Evolutionary conservation across 352 stramenopile genomes (phyloP), one percentile per base, ranked within the genome.

Genomic region (Globisporangium nagaii): DNA sequence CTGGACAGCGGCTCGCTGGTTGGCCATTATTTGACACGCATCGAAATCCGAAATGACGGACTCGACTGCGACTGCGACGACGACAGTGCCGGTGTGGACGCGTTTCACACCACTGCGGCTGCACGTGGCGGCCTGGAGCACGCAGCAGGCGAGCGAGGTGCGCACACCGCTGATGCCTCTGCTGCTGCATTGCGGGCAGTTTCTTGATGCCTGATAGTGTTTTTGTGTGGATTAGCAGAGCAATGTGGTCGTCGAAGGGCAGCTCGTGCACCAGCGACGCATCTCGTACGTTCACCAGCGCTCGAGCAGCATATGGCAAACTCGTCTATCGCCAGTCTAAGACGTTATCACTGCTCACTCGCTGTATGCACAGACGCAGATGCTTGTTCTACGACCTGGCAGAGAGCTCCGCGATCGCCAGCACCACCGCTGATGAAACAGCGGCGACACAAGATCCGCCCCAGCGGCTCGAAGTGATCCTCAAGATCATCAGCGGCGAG

Each of bases 361-460:
- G 4, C 13, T 25, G 25, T 45, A 24, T 40, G 30, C 17, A 2
- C 19, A 89, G 81, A 22, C 75, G 78, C 13, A 86, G 73, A 53
- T 90, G 77, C 53, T 86, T 72, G 17, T 93, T 93, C 69, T 89
- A 78, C 36, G 83, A 93, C 60, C 56, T 93, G 46, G 75, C 70
- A 2, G 54, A 61, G 46, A 34, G 24, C n/a, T 17, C 22, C 34
- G 28, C 25, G n/a, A 25, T 15, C n/a, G 8, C 31, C n/a, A 42
- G 39, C 39, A 17, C 19, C 22, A 27, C 51, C 63, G 4, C 20
- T 12, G 25, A 48, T 24, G 25, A 3, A 25, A 35, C 42, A 0
- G 5, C 24, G 6, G 15, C 17, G n/a, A 69, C 2, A 44, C 40
- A 6, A 51, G 41, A 25, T 52, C 56, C 22, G 46, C 54, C 25